Percentiles rank a stretch among this genome's conserved stretches.
Evolutionary conservation across 2,329 filamentous ascomycete species (phyloP).

Genomic region (Thermochaetoides dissita): DNA sequence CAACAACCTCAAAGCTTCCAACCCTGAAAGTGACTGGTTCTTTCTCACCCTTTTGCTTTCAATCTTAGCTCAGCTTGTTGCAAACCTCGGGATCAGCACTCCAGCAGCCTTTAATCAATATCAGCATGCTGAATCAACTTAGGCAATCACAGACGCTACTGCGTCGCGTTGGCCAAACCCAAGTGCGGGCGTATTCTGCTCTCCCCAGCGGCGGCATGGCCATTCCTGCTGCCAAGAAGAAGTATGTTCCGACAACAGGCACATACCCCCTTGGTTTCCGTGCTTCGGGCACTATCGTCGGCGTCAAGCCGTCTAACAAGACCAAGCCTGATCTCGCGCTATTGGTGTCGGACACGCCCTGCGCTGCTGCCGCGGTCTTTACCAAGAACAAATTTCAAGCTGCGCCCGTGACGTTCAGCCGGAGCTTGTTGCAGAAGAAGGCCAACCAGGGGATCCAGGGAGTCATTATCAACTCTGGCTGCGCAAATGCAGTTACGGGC

Average conservation of each 20-base stretch:
- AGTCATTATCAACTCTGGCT: slow-evolving; percentile 88
- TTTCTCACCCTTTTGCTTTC: background rate
- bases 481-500: slow-evolving; percentile 93
- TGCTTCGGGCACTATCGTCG: slow-evolving; percentile 76
- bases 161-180: slow-evolving; percentile 5
- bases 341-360: slow-evolving; percentile 73
- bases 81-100: background rate
- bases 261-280: slow-evolving; percentile 84
- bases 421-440: slow-evolving; percentile 52
- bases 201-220: slow-evolving; percentile 32
- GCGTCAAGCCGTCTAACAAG: slow-evolving; percentile 87
- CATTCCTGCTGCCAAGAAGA: slow-evolving; percentile 69
- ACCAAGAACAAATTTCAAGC: slow-evolving; percentile 98
- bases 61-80: background rate
- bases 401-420: slow-evolving; percentile 78
- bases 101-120: too few relatives aligned
- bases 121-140: slow-evolving; percentile 10
- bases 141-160: slow-evolving; percentile 14
- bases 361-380: slow-evolving; percentile 81
- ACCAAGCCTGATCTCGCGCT: slow-evolving; percentile 83
- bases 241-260: slow-evolving; percentile 74
- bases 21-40: slow-evolving; percentile 2
- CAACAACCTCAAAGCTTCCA: background rate
- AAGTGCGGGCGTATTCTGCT: slow-evolving; percentile 41
- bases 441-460: slow-evolving; percentile 59